A percentile compares a stretch with the other conserved stretches of the same genome.
Conservation (phyloP, 164 flowering plant species). For the Vitis rotundifolia region DNA sequence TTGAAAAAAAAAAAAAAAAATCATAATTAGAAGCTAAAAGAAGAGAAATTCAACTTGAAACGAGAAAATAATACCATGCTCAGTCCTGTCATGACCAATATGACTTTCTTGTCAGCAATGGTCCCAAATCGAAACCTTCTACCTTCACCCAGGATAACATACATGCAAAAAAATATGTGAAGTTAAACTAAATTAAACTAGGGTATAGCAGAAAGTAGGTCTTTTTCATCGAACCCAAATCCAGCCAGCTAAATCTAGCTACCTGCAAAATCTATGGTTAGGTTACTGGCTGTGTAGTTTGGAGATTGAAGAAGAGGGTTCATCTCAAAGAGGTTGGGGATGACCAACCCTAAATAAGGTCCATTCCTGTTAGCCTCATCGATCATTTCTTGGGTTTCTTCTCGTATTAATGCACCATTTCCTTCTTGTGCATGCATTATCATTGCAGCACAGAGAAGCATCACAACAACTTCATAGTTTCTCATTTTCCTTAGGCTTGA, state of each 20-base stretch:
- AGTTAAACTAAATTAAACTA: no score
- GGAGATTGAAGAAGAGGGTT: constrained; percentile 16
- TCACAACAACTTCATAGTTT: not conserved
- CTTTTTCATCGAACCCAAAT: no score
- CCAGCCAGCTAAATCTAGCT: not conserved
- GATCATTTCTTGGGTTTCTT: not conserved
- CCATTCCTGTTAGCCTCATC: constrained; percentile 11
- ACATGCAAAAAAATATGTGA: no score
- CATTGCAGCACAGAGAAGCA: not conserved
- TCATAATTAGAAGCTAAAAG: not conserved
- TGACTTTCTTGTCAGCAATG: constrained; percentile 14
- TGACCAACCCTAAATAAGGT: constrained; percentile 12
- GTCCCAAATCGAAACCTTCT: constrained; percentile 26
- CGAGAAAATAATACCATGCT: constrained; percentile 15
- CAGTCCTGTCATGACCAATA: constrained; percentile 30
- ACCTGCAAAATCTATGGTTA: constrained; percentile 13
- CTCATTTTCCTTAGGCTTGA: not conserved
- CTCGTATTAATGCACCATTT: not conserved
- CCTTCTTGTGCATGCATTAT: not conserved
- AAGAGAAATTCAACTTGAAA: no score
- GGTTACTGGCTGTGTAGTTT: not conserved
- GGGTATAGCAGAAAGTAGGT: no score
- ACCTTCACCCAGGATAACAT: constrained; percentile 7
- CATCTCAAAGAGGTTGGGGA: constrained; percentile 15
- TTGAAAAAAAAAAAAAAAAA: not conserved